Percentiles rank a stretch among this genome's conserved stretches.
phyloP scores from a whole-genome alignment of 768 basidiomycete genomes.

The Rubroboletus pulcherrimus region DNA sequence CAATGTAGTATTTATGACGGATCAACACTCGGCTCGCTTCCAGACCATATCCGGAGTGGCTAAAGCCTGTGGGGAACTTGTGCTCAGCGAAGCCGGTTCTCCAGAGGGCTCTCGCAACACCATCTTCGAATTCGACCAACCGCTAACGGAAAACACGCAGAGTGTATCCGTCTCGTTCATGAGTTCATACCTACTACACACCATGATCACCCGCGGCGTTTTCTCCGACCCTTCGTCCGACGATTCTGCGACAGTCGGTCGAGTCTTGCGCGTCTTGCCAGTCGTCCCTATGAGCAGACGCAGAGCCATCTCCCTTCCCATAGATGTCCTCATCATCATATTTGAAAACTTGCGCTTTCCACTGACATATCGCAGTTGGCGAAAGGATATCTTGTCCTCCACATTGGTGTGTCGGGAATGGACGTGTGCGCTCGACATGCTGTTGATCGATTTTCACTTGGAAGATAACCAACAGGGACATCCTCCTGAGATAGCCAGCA shows the following conservation, averaged over 20 bases:
- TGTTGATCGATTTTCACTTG: slow-evolving; percentile 9
- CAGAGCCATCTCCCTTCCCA: slow-evolving; percentile 1
- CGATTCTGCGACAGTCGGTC: neutral
- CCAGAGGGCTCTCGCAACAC: neutral
- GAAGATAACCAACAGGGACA: neutral
- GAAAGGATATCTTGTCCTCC: slow-evolving; percentile 1
- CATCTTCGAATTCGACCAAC: slow-evolving; percentile 9
- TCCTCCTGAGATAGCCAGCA: slow-evolving; percentile 5
- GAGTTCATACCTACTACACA: neutral
- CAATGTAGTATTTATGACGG: neutral
- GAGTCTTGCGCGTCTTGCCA: slow-evolving; percentile 1
- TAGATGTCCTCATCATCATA: slow-evolving; percentile 5
- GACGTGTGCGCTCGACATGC: slow-evolving; percentile 9
- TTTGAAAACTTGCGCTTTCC: slow-evolving; percentile 3
- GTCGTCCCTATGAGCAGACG: neutral
- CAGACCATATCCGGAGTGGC: neutral
- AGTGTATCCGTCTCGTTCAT: slow-evolving; percentile 15
- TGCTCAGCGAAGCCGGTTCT: neutral
- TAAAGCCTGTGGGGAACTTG: neutral
- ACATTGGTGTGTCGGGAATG: slow-evolving; percentile 11
- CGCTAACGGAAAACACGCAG: slow-evolving; percentile 3
- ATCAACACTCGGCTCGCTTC: neutral
- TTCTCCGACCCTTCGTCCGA: neutral
- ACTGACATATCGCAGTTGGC: neutral
- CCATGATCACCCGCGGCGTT: neutral